Percentiles rank a stretch among this genome's conserved stretches.
phyloP scores from a whole-genome alignment of 2,329 filamentous ascomycete genomes.

The Cytospora schulzeri region DNA sequence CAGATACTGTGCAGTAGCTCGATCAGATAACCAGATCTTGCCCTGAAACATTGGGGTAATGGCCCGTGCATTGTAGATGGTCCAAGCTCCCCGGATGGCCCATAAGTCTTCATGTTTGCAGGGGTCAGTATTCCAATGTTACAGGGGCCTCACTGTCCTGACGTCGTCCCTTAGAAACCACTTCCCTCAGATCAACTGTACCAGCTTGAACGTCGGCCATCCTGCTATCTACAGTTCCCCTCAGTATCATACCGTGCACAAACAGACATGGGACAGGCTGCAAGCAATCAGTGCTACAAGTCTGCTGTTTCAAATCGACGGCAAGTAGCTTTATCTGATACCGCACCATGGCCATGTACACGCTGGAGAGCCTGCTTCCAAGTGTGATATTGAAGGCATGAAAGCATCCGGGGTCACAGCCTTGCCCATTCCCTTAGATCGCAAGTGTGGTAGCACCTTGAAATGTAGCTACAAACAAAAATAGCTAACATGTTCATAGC shows the following conservation, averaged over 20 bases:
- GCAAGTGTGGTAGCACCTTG: neutral
- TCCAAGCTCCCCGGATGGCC: neutral
- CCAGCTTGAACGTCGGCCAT: too few relatives aligned
- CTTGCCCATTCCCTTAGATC: too few relatives aligned
- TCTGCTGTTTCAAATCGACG: neutral
- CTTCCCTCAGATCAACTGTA: too few relatives aligned
- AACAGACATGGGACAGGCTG: neutral
- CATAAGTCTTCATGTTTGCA: neutral
- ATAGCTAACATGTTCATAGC: neutral
- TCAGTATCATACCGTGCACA: neutral
- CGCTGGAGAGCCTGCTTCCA: neutral
- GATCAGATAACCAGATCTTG: neutral
- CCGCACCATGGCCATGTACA: neutral
- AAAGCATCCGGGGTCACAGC: too few relatives aligned
- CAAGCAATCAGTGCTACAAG: neutral
- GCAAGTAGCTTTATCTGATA: neutral
- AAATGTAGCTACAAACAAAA: neutral
- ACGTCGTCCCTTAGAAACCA: too few relatives aligned
- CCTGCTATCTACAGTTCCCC: neutral
- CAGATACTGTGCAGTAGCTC: neutral
- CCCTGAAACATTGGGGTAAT: neutral
- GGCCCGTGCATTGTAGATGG: neutral
- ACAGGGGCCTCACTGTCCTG: too few relatives aligned
- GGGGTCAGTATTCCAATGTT: too few relatives aligned
- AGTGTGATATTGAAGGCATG: too few relatives aligned